A percentile compares a stretch with the other conserved stretches of the same genome.
Evolutionary conservation across 805 yeast species (phyloP).

Genomic region (Komagataella kurtzmanii): DNA sequence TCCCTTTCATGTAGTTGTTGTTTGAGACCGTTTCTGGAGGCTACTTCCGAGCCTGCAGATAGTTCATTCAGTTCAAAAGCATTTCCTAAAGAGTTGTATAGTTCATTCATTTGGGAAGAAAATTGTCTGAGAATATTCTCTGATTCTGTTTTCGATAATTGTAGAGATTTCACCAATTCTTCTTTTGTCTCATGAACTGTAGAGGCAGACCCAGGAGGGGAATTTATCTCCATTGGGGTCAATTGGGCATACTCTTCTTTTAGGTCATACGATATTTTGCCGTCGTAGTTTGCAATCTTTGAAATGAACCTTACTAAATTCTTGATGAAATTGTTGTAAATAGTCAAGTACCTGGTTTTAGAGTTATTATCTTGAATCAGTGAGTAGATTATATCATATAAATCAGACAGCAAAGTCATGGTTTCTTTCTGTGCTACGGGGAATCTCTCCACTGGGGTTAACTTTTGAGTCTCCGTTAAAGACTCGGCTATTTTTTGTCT

Average conservation of each 20-base stretch:
- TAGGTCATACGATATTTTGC: background rate
- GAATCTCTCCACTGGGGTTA: background rate
- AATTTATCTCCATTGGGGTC: background rate
- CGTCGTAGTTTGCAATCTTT: background rate
- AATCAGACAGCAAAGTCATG: background rate
- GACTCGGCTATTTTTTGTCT: background rate
- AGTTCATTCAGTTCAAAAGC: background rate
- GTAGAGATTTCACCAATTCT: background rate
- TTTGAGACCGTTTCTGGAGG: background rate
- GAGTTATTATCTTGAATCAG: background rate
- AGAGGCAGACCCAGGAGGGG: background rate
- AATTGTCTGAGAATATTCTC: background rate
- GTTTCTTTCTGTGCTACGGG: background rate
- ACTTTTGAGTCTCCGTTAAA: background rate
- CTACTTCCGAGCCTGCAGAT: background rate
- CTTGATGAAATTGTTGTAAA: background rate
- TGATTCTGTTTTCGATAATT: background rate
- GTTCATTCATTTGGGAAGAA: background rate
- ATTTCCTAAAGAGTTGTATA: background rate
- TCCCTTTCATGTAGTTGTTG: constrained; percentile 4
- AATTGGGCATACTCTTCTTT: background rate
- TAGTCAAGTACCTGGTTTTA: background rate
- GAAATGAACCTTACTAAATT: background rate
- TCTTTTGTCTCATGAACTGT: background rate
- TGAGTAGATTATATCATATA: background rate